Conservation (phyloP, 2,329 filamentous ascomycete genomes). For the Periglandula ipomoeae region DNA sequence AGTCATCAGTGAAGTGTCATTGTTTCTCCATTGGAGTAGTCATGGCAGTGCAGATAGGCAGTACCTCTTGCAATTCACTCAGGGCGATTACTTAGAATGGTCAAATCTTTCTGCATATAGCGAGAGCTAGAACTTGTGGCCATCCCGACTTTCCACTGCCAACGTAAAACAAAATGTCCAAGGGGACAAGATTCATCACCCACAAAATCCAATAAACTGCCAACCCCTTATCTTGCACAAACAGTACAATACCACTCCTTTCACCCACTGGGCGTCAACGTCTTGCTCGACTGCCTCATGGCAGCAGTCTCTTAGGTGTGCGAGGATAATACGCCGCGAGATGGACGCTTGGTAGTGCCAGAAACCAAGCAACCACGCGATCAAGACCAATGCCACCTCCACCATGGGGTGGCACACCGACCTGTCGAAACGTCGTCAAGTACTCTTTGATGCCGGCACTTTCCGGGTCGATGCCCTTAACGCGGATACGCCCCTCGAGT, state of each 20-base stretch:
- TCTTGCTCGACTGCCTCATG: constrained; percentile 20
- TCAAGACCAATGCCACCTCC: constrained; percentile 86
- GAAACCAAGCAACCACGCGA: constrained; percentile 64
- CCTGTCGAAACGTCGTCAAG: constrained; percentile 69
- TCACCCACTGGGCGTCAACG: not conserved
- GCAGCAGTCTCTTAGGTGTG: constrained; percentile 49
- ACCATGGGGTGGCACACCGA: constrained; percentile 81
- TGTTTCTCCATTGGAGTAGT: no score
- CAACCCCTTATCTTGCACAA: not conserved
- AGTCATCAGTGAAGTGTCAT: no score
- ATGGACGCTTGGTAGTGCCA: constrained; percentile 50
- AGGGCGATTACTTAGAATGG: no score
- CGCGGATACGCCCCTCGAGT: constrained; percentile 68
- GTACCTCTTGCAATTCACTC: no score
- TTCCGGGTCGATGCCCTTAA: constrained; percentile 71
- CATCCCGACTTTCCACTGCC: no score
- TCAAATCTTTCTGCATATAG: no score
- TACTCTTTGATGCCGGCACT: constrained; percentile 78
- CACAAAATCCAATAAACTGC: not conserved
- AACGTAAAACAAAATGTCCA: no score
- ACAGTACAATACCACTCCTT: not conserved
- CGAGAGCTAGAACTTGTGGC: no score
- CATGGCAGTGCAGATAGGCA: no score
- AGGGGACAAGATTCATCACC: not conserved
- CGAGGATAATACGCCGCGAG: constrained; percentile 49